phyloP scores from a whole-genome alignment of 495 filamentous ascomycete genomes.

The Parmelia sp. region DNA sequence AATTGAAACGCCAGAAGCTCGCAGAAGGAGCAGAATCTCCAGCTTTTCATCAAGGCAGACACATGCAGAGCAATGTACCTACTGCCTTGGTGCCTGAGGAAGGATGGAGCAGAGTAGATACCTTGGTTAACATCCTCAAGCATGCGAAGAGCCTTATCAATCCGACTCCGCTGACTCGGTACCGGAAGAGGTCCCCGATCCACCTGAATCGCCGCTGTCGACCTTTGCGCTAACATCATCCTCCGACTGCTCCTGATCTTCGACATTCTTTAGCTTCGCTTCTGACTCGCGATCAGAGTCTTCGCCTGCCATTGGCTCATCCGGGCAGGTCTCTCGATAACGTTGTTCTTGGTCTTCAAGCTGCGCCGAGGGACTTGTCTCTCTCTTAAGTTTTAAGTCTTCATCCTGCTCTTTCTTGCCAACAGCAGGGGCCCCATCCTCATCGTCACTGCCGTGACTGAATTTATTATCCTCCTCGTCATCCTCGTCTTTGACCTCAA shows the following conservation, averaged over 20 bases:
- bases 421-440: not conserved
- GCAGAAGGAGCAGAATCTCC: not conserved
- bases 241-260: not conserved
- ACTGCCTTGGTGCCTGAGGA: not conserved
- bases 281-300: not conserved
- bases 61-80: not conserved
- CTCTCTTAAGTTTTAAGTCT: not conserved
- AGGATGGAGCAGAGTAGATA: not conserved
- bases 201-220: not conserved
- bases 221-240: not conserved
- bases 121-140: not conserved
- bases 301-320: not conserved
- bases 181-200: not conserved
- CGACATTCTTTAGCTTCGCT: not conserved
- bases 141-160: not conserved
- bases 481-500: conserved; percentile 21
- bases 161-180: not conserved
- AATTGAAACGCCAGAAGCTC: not conserved
- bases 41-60: not conserved
- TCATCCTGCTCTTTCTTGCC: not conserved
- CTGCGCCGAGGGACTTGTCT: not conserved
- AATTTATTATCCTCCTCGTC: conserved; percentile 6
- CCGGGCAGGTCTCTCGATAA: not conserved
- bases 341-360: not conserved
- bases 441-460: not conserved